Conservation (phyloP, 148 eudicot genomes). For the Dysphania ambrosioides region DNA sequence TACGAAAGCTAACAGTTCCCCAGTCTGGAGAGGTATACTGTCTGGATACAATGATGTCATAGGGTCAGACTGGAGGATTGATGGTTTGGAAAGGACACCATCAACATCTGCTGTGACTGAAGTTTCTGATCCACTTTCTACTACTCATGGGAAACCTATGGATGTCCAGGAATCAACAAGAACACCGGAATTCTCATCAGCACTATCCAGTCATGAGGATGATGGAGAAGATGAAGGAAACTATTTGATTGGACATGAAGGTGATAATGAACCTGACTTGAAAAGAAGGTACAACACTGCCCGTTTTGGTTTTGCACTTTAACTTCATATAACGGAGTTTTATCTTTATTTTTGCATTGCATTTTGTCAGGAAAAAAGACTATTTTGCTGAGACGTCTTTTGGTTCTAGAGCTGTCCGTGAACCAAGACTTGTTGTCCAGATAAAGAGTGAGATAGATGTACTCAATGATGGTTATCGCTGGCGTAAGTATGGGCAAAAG, state of each 20-base stretch:
- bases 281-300: conserved; percentile 57
- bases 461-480: conserved; percentile 83
- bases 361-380: conserved; percentile 57
- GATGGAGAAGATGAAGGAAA: conserved; percentile 47
- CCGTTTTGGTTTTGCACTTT: background rate
- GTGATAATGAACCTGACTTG: conserved; percentile 48
- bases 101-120: conserved; percentile 43
- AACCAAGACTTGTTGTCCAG: conserved; percentile 65
- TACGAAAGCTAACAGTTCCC: conserved; percentile 30
- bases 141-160: conserved; percentile 31
- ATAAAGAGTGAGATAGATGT: conserved; percentile 68
- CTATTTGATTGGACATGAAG: conserved; percentile 34
- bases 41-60: conserved; percentile 22
- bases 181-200: conserved; percentile 45
- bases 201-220: conserved; percentile 41
- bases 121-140: conserved; percentile 40
- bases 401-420: conserved; percentile 50
- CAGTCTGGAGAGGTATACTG: conserved; percentile 32
- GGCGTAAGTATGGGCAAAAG: conserved; percentile 90
- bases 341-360: background rate
- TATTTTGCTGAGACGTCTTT: conserved; percentile 40
- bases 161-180: conserved; percentile 38
- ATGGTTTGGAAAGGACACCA: conserved; percentile 42
- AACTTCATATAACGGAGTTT: too few species aligned
- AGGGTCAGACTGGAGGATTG: conserved; percentile 29